These are phyloP conservation scores for Ilex paraguariensis DNA, from an alignment of 305 asterid species.

Conservation along the genomic window DNA sequence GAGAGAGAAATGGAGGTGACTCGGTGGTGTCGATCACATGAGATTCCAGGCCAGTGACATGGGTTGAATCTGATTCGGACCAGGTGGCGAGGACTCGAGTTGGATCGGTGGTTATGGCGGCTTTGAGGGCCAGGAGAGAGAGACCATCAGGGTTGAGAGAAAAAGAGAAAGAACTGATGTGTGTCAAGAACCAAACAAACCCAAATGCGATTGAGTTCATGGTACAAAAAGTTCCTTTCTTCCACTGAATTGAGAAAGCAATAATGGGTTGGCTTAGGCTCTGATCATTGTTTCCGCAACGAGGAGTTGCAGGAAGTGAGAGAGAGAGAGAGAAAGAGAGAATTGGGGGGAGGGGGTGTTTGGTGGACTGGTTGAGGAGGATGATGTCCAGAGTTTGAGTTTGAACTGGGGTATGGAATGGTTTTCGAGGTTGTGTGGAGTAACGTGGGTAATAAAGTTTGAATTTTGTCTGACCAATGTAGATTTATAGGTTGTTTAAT, in stretches of 20 bases:
- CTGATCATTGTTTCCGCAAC: constrained; percentile 23
- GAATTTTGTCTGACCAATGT: constrained; percentile 32
- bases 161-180: constrained; percentile 26
- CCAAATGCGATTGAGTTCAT: constrained; percentile 7
- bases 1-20: constrained; percentile 64
- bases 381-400: constrained; percentile 27
- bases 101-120: constrained; percentile 66
- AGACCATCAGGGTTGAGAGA: constrained; percentile 78
- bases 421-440: constrained; percentile 41
- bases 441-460: constrained; percentile 30
- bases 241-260: constrained; percentile 14
- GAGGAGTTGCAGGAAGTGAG: constrained; percentile 31
- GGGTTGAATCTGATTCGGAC: constrained; percentile 64
- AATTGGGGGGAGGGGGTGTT: neutral
- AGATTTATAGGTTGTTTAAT: constrained; percentile 9
- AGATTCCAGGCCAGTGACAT: constrained; percentile 77
- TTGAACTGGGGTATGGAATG: constrained; percentile 15
- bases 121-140: constrained; percentile 80
- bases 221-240: neutral
- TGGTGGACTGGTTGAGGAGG: constrained; percentile 21
- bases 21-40: constrained; percentile 48
- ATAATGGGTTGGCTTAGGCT: neutral
- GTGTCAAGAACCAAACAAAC: constrained; percentile 34
- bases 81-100: constrained; percentile 51
- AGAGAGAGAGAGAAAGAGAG: constrained; percentile 11